These are phyloP conservation scores for Plicaturopsis crispa DNA, from an alignment of 768 basidiomycete species.

Conservation along the genomic window DNA sequence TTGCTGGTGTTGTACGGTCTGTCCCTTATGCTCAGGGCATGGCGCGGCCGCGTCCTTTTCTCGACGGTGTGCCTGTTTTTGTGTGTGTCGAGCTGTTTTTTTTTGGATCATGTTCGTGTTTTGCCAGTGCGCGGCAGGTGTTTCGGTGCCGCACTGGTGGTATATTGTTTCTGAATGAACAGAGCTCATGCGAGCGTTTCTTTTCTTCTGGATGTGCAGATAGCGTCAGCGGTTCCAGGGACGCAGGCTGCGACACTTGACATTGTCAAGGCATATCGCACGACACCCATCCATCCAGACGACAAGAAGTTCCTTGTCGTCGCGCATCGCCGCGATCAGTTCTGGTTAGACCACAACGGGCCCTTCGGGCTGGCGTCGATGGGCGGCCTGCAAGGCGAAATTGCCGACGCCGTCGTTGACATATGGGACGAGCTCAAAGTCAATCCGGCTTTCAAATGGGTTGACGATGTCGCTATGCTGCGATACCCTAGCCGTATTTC, in stretches of 20 bases:
- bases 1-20: too few species aligned
- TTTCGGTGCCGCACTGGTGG: too few species aligned
- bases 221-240: slow-evolving; percentile 13
- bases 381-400: slow-evolving; percentile 12
- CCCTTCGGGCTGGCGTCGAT: slow-evolving; percentile 14
- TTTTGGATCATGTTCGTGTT: too few species aligned
- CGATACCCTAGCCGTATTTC: slow-evolving; percentile 8
- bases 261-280: slow-evolving; percentile 13
- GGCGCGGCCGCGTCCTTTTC: too few species aligned
- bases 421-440: slow-evolving; percentile 4
- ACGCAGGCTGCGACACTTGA: slow-evolving; percentile 16
- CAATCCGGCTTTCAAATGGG: slow-evolving; percentile 15
- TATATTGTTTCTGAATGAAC: too few species aligned
- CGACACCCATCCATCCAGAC: slow-evolving; percentile 7
- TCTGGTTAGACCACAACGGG: slow-evolving; percentile 14
- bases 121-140: too few species aligned
- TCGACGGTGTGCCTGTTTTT: too few species aligned
- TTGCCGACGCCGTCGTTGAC: slow-evolving; percentile 8
- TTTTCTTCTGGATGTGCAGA: too few species aligned
- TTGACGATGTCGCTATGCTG: slow-evolving; percentile 23
- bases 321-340: too few species aligned
- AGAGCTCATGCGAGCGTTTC: too few species aligned
- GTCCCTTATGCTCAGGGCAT: too few species aligned
- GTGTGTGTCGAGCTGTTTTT: too few species aligned
- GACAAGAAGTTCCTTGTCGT: slow-evolving; percentile 13